These are phyloP conservation scores for Lachnellula arida DNA, from an alignment of 2,329 filamentous ascomycete genomes.

Conservation along the genomic window DNA sequence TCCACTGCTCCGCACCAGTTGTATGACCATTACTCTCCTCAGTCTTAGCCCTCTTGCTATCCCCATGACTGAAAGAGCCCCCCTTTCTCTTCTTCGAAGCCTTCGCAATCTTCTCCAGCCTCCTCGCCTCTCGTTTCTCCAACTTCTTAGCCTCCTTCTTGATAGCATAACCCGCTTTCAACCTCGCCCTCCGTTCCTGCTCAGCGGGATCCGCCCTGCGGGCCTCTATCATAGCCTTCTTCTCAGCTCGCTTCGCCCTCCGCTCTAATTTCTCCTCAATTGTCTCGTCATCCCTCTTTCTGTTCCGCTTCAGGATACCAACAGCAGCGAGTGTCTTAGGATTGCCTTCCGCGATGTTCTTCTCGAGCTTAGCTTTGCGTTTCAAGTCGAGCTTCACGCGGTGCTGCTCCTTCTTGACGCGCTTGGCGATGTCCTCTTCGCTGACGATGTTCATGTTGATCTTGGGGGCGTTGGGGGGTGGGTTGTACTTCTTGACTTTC, in stretches of 20 bases:
- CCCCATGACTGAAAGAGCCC: constrained; percentile 6
- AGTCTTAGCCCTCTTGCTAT: constrained; percentile 7
- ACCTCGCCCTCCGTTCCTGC: background rate
- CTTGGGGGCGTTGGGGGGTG: background rate
- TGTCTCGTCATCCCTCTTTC: background rate
- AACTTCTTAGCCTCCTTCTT: background rate
- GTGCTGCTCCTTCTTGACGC: background rate
- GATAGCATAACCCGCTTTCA: background rate
- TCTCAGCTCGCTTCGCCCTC: constrained; percentile 1
- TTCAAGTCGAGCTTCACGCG: background rate
- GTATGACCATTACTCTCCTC: background rate
- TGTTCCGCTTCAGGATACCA: background rate
- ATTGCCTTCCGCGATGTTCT: background rate
- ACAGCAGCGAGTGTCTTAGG: background rate
- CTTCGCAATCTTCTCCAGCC: background rate
- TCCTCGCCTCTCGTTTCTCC: background rate
- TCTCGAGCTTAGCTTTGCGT: background rate
- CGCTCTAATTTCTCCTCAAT: background rate
- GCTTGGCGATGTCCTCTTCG: background rate
- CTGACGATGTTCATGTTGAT: background rate
- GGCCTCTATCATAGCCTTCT: constrained; percentile 1
- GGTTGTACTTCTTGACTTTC: constrained; percentile 4
- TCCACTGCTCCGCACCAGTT: constrained; percentile 17
- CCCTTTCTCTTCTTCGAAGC: constrained; percentile 6
- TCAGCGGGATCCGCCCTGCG: constrained; percentile 1